A percentile compares a stretch with the other conserved stretches of the same genome.
These are phyloP conservation scores for Mycena metata DNA, from an alignment of 768 basidiomycete species.

Conservation along the genomic window DNA sequence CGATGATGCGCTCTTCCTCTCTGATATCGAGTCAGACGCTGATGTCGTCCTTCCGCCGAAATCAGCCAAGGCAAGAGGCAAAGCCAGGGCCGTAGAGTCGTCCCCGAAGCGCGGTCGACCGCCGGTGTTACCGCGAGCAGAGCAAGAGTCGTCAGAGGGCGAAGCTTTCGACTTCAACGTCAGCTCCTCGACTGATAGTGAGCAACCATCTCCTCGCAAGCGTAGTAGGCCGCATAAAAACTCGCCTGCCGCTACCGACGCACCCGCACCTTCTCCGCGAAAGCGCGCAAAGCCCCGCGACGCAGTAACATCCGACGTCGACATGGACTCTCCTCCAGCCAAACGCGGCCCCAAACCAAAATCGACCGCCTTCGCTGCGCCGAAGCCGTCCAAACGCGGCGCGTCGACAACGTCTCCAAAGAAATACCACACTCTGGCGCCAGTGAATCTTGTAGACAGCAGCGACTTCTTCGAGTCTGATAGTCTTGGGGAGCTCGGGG, in stretches of 20 bases:
- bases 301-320: neutral
- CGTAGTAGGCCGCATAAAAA: constrained; percentile 42
- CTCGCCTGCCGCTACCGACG: constrained; percentile 3
- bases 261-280: constrained; percentile 13
- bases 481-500: constrained; percentile 21
- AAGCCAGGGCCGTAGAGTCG: constrained; percentile 10
- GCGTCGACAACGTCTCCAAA: constrained; percentile 8
- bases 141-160: constrained; percentile 38
- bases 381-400: constrained; percentile 1
- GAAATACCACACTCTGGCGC: constrained; percentile 22
- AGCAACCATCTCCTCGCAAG: constrained; percentile 42
- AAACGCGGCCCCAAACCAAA: constrained; percentile 22
- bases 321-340: neutral
- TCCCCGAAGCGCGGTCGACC: constrained; percentile 15
- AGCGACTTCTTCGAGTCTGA: constrained; percentile 38
- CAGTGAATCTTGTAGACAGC: constrained; percentile 20
- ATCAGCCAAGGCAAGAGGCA: constrained; percentile 29
- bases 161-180: constrained; percentile 44
- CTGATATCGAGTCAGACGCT: constrained; percentile 40
- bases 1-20: constrained; percentile 52
- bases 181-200: constrained; percentile 36
- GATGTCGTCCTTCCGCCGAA: constrained; percentile 28
- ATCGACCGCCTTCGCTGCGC: neutral
- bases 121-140: neutral
- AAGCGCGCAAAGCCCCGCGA: constrained; percentile 24